Percentiles rank a stretch among this genome's conserved stretches.
These are phyloP conservation scores for Patellaria atrata DNA, from an alignment of 495 filamentous ascomycete genomes.

Conservation along the genomic window DNA sequence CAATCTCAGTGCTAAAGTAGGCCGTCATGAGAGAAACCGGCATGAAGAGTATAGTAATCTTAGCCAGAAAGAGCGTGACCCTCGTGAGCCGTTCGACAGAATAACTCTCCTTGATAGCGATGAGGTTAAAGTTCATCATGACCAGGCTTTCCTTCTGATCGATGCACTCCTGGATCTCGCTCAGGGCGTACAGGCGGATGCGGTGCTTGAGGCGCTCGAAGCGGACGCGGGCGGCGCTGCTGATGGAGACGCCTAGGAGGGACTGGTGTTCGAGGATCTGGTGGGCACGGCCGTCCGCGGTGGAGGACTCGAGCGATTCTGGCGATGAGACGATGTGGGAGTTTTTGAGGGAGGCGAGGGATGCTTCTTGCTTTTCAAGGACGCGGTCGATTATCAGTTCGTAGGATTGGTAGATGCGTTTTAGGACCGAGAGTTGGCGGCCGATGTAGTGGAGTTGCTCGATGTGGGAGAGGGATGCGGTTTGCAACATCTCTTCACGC, in stretches of 20 bases:
- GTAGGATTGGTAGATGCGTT: constrained; percentile 67
- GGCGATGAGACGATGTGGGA: constrained; percentile 23
- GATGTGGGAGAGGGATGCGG: constrained; percentile 47
- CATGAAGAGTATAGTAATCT: constrained; percentile 71
- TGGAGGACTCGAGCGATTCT: constrained; percentile 14
- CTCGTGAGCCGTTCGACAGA: constrained; percentile 65
- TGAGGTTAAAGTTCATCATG: constrained; percentile 75
- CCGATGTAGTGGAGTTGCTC: constrained; percentile 60
- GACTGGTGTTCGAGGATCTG: constrained; percentile 27
- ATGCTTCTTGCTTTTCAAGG: constrained; percentile 34
- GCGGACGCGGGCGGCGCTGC: constrained; percentile 49
- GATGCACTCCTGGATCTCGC: constrained; percentile 65
- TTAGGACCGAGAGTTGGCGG: constrained; percentile 48
- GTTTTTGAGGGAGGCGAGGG: constrained; percentile 27
- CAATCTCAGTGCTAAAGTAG: constrained; percentile 67
- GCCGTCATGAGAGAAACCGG: constrained; percentile 71
- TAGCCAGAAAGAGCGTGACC: constrained; percentile 69
- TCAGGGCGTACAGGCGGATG: constrained; percentile 64
- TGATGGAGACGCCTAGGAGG: constrained; percentile 43
- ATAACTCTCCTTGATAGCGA: constrained; percentile 68
- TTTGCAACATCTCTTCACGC: constrained; percentile 43
- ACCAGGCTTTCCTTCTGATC: constrained; percentile 67
- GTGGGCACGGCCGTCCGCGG: constrained; percentile 6
- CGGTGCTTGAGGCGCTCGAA: constrained; percentile 67
- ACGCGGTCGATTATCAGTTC: constrained; percentile 62